A percentile compares a stretch with the other conserved stretches of the same genome.
Evolutionary conservation across 257 asterid genomes (phyloP).

Genomic region (Lantana camara): DNA sequence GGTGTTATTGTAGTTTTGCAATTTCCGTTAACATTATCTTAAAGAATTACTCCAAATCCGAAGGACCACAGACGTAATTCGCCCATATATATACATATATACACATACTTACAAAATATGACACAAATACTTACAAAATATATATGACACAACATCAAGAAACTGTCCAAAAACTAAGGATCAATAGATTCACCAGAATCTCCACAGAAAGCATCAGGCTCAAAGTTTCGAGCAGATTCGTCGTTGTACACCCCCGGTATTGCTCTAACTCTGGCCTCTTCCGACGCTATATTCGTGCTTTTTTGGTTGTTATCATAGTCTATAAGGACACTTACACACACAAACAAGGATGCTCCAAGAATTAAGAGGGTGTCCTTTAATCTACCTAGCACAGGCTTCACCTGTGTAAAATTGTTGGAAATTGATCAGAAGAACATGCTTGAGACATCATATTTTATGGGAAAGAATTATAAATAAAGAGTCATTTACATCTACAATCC

Average conservation of each 20-base stretch:
- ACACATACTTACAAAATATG: no score
- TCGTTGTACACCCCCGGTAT: slow-evolving; percentile 82
- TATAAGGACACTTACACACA: slow-evolving; percentile 49
- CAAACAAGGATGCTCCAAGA: slow-evolving; percentile 65
- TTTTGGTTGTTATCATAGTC: slow-evolving; percentile 44
- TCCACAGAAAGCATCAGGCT: slow-evolving; percentile 88
- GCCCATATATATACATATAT: no score
- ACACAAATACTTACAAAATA: no score
- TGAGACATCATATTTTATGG: no score
- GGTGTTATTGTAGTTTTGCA: no score
- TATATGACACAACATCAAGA: neutral
- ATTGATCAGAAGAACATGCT: neutral
- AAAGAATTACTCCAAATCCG: no score
- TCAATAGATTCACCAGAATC: slow-evolving; percentile 57
- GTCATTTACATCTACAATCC: no score
- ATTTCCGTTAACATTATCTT: no score
- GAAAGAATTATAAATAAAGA: no score
- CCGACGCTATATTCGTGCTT: slow-evolving; percentile 24
- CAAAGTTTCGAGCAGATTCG: slow-evolving; percentile 81
- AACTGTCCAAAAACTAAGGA: slow-evolving; percentile 13
- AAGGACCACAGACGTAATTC: no score
- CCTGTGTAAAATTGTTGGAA: slow-evolving; percentile 41
- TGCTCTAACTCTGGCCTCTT: slow-evolving; percentile 58
- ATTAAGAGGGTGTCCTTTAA: slow-evolving; percentile 74
- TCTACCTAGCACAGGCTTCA: slow-evolving; percentile 78